These are phyloP conservation scores for Metrosideros polymorpha DNA, from an alignment of 441 rosid species.

Conservation along the genomic window DNA sequence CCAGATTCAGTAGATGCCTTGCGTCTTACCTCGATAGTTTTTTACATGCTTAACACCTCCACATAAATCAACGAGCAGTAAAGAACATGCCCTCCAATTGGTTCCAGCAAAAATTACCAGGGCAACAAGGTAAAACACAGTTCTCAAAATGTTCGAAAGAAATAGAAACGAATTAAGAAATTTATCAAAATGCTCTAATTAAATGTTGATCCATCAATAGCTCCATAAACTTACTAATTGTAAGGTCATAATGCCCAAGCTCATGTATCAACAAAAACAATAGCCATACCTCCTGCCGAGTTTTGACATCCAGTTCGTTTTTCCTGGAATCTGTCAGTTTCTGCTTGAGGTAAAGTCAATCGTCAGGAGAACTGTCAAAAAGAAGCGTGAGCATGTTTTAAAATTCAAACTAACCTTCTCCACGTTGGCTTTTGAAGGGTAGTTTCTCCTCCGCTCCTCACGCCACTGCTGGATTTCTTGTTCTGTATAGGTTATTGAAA, in stretches of 20 bases:
- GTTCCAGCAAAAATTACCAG: neutral
- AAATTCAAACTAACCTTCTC: slow-evolving; percentile 45
- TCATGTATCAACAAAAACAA: neutral
- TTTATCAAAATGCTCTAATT: neutral
- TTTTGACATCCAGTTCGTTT: slow-evolving; percentile 33
- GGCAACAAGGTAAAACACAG: neutral
- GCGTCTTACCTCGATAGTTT: neutral
- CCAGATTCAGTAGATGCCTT: neutral
- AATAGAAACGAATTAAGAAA: neutral
- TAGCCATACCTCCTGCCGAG: slow-evolving; percentile 50
- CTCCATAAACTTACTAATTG: neutral
- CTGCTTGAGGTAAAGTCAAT: slow-evolving; percentile 29
- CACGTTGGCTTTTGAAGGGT: slow-evolving; percentile 49
- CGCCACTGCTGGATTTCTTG: slow-evolving; percentile 74
- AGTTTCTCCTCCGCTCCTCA: slow-evolving; percentile 64
- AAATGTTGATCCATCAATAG: neutral
- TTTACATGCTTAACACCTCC: neutral
- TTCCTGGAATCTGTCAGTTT: slow-evolving; percentile 17
- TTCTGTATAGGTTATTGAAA: slow-evolving; percentile 36
- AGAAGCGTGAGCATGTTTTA: neutral
- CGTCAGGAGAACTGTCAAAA: slow-evolving; percentile 5
- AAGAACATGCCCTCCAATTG: neutral
- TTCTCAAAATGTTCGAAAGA: neutral
- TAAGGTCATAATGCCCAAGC: neutral
- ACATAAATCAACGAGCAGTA: neutral